These are phyloP conservation scores for Acanthamoeba divionensis DNA, from an alignment of 208 protist genomes.

Conservation along the genomic window DNA sequence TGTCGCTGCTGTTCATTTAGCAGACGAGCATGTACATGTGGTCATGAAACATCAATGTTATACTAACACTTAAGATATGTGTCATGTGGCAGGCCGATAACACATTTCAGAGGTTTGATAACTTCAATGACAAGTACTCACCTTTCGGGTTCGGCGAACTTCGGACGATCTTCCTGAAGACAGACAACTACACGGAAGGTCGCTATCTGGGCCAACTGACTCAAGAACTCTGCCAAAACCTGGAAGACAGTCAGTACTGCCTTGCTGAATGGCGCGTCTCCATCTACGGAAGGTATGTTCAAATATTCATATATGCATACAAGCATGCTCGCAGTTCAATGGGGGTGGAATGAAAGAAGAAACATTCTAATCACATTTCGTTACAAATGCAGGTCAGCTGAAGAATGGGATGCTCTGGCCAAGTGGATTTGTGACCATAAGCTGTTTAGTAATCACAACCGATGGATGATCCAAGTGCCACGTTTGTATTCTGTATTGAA, in stretches of 20 bases:
- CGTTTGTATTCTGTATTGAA: slow-evolving; percentile 93
- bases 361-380: too few relatives aligned
- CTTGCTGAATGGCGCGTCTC: slow-evolving; percentile 85
- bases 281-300: slow-evolving; percentile 80
- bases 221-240: slow-evolving; percentile 92
- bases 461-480: slow-evolving; percentile 97
- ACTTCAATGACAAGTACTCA: slow-evolving; percentile 98
- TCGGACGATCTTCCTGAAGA: slow-evolving; percentile 96
- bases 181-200: slow-evolving; percentile 96
- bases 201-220: slow-evolving; percentile 96
- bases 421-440: slow-evolving; percentile 93
- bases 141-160: slow-evolving; percentile 80
- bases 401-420: slow-evolving; percentile 95
- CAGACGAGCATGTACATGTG: not conserved
- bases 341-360: too few relatives aligned
- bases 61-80: too few relatives aligned
- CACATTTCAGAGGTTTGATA: slow-evolving; percentile 97
- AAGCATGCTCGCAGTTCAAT: too few relatives aligned
- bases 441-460: slow-evolving; percentile 93
- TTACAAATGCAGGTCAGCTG: too few relatives aligned
- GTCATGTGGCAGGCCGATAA: slow-evolving; percentile 85
- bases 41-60: not conserved
- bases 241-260: slow-evolving; percentile 94
- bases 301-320: too few relatives aligned
- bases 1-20: not conserved